phyloP scores from a whole-genome alignment of 352 stramenopile species.

The Phytophthora sp. region DNA sequence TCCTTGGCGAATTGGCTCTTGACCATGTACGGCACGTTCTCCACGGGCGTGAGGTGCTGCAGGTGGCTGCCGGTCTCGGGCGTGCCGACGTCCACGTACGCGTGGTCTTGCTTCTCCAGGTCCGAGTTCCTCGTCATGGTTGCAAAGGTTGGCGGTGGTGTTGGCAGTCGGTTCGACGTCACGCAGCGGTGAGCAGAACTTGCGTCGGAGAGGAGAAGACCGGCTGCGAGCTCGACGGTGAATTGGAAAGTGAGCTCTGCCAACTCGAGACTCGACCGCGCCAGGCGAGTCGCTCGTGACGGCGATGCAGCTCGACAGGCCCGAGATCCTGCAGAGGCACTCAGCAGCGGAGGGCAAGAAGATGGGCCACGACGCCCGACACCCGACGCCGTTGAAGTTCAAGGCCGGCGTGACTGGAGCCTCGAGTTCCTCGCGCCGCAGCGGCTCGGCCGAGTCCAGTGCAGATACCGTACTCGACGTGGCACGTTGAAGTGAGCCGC shows the following conservation, averaged over 20 bases:
- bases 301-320: neutral
- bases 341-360: neutral
- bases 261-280: neutral
- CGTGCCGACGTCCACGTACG: neutral
- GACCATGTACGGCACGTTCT: neutral
- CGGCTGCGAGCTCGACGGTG: neutral
- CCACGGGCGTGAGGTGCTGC: neutral
- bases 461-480: conserved; percentile 13
- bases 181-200: neutral
- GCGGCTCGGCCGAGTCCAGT: neutral
- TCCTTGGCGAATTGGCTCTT: neutral
- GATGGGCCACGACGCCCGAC: neutral
- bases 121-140: conserved; percentile 7
- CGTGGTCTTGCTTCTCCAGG: neutral
- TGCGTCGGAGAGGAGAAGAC: conserved; percentile 1
- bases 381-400: neutral
- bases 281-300: neutral
- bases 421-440: neutral
- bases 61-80: neutral
- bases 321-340: no score
- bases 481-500: neutral
- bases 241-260: neutral
- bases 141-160: neutral
- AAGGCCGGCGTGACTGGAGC: conserved; percentile 4
- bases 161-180: no score